Base-by-base conservation (phyloP, 306 rosid species). In the Vigna angularis region DNA sequence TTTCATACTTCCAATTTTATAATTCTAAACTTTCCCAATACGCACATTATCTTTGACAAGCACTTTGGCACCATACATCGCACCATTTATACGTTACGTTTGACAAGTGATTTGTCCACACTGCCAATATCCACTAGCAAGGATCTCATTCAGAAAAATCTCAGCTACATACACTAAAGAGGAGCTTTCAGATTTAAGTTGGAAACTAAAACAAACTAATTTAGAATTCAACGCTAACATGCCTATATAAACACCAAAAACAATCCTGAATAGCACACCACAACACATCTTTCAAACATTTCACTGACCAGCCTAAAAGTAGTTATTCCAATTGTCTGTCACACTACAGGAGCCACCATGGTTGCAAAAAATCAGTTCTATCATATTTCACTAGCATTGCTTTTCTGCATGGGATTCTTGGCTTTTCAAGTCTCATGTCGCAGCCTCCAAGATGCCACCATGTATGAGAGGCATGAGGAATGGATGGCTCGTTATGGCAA, bases 381-480 rank as follows among this genome's bases (percentile, higher is more conserved):
- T 72, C 3, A 59, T 5, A 40, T 81, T 81, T 49, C 77, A 58
- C 26, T 74, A 24, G 81, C 74, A 6, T 7, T 77, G 17, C 14
- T 87, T 56, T 52, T 89, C 12, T 63, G 80, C 9, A 55, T 81
- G 53, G 85, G 84, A 15, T 51, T 79, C 48, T 75, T 26, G 83
- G 73, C 81, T 32, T 13, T 71, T 12, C 56, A 52, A 66, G 87
- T 72, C 76, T 50, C 82, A 1, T 80, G 78, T 16, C 86, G 82
- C 1, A 81, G 45, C 47, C 83, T 85, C 4, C 83, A 75, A 59
- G 90, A 79, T 32, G 70, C 48, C 1, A 50, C 89, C n/a, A 83
- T 77, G 78, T 14, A 72, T 0, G 84, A 77, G 73, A 75, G 52
- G 71, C 76, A 83, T 32, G 80, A 79, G 63, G 63, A 77, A 45